A percentile compares a stretch with the other conserved stretches of the same genome.
Conservation (phyloP, 805 yeast species). For the Ogataea allantospora region DNA sequence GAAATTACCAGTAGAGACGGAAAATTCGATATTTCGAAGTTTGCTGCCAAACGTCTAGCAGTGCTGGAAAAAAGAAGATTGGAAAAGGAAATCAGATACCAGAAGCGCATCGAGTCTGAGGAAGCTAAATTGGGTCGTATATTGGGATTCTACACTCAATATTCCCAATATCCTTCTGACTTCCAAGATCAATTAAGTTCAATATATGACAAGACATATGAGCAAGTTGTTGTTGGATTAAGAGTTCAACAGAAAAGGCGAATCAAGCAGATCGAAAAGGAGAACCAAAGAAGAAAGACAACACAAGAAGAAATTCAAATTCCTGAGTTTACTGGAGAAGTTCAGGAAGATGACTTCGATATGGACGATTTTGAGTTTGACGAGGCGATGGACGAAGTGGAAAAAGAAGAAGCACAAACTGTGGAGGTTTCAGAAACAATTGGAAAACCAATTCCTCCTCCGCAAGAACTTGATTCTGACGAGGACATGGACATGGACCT, state of each 20-base stretch:
- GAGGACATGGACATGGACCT: conserved; percentile 11
- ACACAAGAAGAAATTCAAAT: conserved; percentile 20
- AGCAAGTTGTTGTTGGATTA: conserved; percentile 27
- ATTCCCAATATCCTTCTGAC: conserved; percentile 23
- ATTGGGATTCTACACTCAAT: conserved; percentile 33
- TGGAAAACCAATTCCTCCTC: not conserved
- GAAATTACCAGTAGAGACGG: conserved; percentile 16
- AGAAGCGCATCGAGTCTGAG: conserved; percentile 32
- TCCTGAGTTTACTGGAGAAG: conserved; percentile 22
- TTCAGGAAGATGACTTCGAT: conserved; percentile 23
- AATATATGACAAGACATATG: conserved; percentile 22
- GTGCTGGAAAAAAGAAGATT: conserved; percentile 35
- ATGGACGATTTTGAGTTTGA: conserved; percentile 33
- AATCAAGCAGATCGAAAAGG: conserved; percentile 26
- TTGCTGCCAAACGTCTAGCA: conserved; percentile 48
- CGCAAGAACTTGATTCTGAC: conserved; percentile 1
- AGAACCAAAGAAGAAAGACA: conserved; percentile 30
- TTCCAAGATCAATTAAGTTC: conserved; percentile 20
- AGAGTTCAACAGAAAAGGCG: conserved; percentile 35
- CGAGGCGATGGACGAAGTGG: conserved; percentile 20
- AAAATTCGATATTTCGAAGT: conserved; percentile 54
- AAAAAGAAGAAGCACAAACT: not conserved
- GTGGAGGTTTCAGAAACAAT: not conserved
- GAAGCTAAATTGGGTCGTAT: conserved; percentile 31
- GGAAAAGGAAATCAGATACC: conserved; percentile 35